These are phyloP conservation scores for Monosporascus sp. DNA, from an alignment of 2,329 filamentous ascomycete genomes.

Conservation along the genomic window DNA sequence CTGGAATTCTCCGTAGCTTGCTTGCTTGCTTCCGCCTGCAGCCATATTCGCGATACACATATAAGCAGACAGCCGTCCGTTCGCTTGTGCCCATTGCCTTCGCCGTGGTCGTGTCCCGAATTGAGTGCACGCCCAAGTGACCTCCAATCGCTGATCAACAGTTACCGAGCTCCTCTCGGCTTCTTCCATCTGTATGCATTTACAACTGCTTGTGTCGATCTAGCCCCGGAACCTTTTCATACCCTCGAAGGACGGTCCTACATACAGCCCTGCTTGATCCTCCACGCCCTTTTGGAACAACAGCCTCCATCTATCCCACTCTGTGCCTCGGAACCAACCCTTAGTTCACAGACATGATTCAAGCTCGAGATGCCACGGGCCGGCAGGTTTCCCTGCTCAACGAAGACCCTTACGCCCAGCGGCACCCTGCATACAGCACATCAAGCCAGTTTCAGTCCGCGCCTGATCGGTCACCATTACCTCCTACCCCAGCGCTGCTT, in stretches of 20 bases:
- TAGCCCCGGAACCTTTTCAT: not conserved
- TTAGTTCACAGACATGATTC: slow-evolving; percentile 37
- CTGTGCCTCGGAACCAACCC: not conserved
- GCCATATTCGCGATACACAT: not conserved
- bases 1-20: not conserved
- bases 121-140: not conserved
- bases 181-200: not conserved
- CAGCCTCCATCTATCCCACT: no score
- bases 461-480: slow-evolving; percentile 39
- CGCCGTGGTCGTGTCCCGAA: not conserved
- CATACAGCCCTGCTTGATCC: slow-evolving; percentile 1
- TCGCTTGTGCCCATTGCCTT: not conserved
- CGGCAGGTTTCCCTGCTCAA: slow-evolving; percentile 57
- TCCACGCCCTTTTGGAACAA: not conserved
- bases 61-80: no score
- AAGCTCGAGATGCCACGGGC: slow-evolving; percentile 51
- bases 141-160: not conserved
- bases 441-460: slow-evolving; percentile 32
- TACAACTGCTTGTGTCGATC: not conserved
- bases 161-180: not conserved
- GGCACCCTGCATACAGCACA: slow-evolving; percentile 27
- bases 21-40: not conserved
- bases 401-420: slow-evolving; percentile 38
- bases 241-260: not conserved
- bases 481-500: slow-evolving; percentile 51